phyloP scores from a whole-genome alignment of 306 rosid genomes.

The Corylus avellana region DNA sequence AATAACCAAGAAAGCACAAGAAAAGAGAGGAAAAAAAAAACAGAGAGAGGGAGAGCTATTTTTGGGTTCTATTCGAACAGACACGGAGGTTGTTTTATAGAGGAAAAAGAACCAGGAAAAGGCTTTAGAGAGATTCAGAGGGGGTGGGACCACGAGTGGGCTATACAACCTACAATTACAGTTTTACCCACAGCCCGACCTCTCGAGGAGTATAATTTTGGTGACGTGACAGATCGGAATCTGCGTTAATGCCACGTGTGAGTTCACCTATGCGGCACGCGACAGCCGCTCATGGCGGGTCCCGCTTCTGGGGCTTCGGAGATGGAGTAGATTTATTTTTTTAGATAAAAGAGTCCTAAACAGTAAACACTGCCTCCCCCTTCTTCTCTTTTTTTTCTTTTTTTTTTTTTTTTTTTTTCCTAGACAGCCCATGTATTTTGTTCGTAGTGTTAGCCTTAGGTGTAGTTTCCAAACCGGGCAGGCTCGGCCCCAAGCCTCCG shows the following conservation, averaged over 20 bases:
- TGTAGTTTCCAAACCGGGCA: neutral
- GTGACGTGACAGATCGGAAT: conserved; percentile 49
- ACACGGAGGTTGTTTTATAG: conserved; percentile 49
- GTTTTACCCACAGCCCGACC: conserved; percentile 12
- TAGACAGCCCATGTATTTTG: neutral
- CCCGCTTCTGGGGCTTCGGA: conserved; percentile 27
- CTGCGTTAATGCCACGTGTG: conserved; percentile 55
- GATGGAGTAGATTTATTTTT: neutral
- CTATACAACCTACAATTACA: neutral
- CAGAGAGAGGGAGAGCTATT: neutral
- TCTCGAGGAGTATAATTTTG: neutral
- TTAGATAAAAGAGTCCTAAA: neutral
- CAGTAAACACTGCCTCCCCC: neutral
- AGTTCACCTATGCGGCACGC: conserved; percentile 75
- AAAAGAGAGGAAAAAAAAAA: neutral
- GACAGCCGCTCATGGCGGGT: conserved; percentile 69
- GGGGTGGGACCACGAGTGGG: conserved; percentile 34
- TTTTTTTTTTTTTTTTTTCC: too few relatives aligned
- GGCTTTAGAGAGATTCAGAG: neutral
- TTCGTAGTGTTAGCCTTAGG: neutral
- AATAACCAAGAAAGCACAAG: conserved; percentile 3
- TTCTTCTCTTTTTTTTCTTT: too few relatives aligned
- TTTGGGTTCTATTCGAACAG: conserved; percentile 37
- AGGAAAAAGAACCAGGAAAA: neutral
- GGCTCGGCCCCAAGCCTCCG: neutral